A percentile compares a stretch with the other conserved stretches of the same genome.
Conservation (phyloP, 1,284 basidiomycete species). For the Boletus mariae region DNA sequence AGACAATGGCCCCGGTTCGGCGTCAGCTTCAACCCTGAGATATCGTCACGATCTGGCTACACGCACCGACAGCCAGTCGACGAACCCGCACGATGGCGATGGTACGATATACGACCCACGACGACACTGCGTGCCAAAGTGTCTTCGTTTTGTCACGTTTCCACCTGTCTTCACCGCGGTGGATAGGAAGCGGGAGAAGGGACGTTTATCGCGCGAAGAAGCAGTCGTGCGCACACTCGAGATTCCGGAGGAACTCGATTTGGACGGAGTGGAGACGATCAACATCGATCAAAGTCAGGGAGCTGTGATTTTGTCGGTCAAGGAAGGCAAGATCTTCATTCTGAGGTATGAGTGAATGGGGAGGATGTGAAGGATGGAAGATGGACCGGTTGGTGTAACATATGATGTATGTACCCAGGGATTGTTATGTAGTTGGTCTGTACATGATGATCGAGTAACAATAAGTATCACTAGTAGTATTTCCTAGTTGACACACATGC, state of each 20-base stretch:
- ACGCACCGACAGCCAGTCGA: conserved; percentile 7
- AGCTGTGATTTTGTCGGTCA: conserved; percentile 65
- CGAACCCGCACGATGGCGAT: conserved; percentile 21
- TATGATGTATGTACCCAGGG: conserved; percentile 1
- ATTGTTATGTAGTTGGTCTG: background rate
- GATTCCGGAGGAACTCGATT: conserved; percentile 59
- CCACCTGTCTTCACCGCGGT: conserved; percentile 45
- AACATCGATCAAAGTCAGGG: conserved; percentile 75
- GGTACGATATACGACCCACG: conserved; percentile 24
- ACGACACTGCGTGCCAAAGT: conserved; percentile 41
- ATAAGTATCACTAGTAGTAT: background rate
- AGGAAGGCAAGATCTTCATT: conserved; percentile 67
- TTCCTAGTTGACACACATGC: too few relatives aligned
- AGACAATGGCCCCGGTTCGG: conserved; percentile 9
- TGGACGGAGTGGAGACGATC: conserved; percentile 66
- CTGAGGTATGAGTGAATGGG: conserved; percentile 56
- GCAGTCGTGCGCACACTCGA: conserved; percentile 58
- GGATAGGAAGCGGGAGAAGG: conserved; percentile 29
- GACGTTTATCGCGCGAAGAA: conserved; percentile 28
- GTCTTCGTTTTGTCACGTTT: conserved; percentile 65
- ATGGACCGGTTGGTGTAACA: background rate
- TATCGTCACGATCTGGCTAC: background rate
- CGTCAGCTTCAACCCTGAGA: background rate
- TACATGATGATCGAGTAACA: conserved; percentile 4
- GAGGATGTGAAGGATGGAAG: background rate